Evolutionary conservation across 805 yeast species (phyloP), one percentile per base, ranked within the genome.

Genomic region (Starmerella vitae): DNA sequence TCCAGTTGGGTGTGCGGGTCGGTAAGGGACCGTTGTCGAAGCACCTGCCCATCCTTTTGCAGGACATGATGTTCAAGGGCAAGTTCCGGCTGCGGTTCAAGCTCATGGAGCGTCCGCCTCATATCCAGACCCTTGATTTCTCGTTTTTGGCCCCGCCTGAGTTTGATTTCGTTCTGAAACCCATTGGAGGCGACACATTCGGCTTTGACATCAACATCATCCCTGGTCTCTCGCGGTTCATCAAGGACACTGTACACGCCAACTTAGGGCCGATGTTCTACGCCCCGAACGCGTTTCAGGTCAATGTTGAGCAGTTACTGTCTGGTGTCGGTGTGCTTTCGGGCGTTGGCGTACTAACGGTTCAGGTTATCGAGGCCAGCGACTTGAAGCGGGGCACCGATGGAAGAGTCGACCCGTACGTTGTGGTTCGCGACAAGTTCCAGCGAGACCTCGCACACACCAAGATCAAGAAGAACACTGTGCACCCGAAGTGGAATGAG

Each of bases 101-200:
- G 67, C 76, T 91, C 77, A 88, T 83, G 79, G 60, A 84, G 3
- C 68, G 82, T 8, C 85, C 80, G 61, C 99, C 99, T 3, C 97
- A 91, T 62, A 67, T 91, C 44, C 93, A 91, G 58, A 86, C 95
- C 1, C 76, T 85, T 18, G 86, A 80, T 54, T 72, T 91, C 22
- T 77, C 94, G 14, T 63, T 93, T 48, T 65, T 85, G 61, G 88
- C 83, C 43, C 78, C 91, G 27, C 96, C 97, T 7, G 71, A 77
- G 48, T 73, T 88, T 59, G 98, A 93, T 60, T 91, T 86, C 57
- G 71, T 74, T 39, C 70, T 83, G 33, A 76, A 71, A 48, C 71
- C 79, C n/a, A 66, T 80, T 37, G 94, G 96, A 45, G 86, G 86
- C 49, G 67, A 82, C 22, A 65, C 78, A 15, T 78, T 88, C 60